phyloP scores from a whole-genome alignment of 2,329 filamentous ascomycete species.

The Paramyrothecium roridum region DNA sequence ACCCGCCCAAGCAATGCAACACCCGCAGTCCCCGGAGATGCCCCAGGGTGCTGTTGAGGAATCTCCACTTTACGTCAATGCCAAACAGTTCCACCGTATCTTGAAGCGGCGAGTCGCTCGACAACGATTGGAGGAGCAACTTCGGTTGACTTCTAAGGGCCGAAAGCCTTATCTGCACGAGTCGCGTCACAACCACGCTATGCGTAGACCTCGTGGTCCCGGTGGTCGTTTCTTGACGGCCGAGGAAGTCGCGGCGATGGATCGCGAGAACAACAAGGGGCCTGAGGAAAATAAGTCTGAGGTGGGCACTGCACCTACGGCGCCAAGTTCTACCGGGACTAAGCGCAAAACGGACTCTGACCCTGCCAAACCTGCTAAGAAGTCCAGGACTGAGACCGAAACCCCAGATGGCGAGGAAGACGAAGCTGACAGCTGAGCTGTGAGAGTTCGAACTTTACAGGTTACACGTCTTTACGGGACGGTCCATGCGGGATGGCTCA shows the following conservation, averaged over 20 bases:
- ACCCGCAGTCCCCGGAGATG: slow-evolving; percentile 76
- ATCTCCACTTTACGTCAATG: slow-evolving; percentile 94
- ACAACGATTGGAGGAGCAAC: slow-evolving; percentile 88
- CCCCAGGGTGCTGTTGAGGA: slow-evolving; percentile 74
- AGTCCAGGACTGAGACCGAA: slow-evolving; percentile 48
- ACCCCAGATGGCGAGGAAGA: slow-evolving; percentile 37
- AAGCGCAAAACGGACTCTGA: slow-evolving; percentile 60
- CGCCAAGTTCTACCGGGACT: slow-evolving; percentile 34
- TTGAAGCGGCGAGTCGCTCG: slow-evolving; percentile 89
- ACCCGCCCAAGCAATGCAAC: slow-evolving; percentile 62
- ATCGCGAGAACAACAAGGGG: slow-evolving; percentile 57
- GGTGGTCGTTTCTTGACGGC: slow-evolving; percentile 95
- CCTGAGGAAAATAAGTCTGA: slow-evolving; percentile 28
- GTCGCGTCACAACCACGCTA: slow-evolving; percentile 95
- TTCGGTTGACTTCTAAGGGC: slow-evolving; percentile 90
- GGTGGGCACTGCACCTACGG: slow-evolving; percentile 14
- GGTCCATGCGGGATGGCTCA: no score
- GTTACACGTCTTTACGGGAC: slow-evolving; percentile 28
- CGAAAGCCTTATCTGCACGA: slow-evolving; percentile 97
- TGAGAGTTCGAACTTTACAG: slow-evolving; percentile 10
- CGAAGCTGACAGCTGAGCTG: slow-evolving; percentile 36
- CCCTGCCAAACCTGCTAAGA: slow-evolving; percentile 50
- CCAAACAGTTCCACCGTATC: slow-evolving; percentile 97
- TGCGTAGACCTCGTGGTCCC: slow-evolving; percentile 89
- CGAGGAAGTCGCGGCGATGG: slow-evolving; percentile 90